phyloP scores from a whole-genome alignment of 2,329 filamentous ascomycete genomes.

The Colletotrichum melonis region DNA sequence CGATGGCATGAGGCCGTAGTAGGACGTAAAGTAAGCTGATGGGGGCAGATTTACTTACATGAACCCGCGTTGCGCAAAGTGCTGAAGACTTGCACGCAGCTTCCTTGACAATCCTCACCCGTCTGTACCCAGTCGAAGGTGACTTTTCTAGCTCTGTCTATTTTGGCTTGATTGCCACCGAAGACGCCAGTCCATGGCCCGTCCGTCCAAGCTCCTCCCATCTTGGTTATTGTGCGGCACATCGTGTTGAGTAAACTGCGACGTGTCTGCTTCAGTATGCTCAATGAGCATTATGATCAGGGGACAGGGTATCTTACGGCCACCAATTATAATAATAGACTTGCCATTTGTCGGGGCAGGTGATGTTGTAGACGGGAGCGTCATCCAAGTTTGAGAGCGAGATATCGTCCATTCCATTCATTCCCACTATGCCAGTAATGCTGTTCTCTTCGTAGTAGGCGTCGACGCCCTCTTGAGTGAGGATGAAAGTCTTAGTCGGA shows the following conservation, averaged over 20 bases:
- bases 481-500: background rate
- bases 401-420: background rate
- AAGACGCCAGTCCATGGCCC: background rate
- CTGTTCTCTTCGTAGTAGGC: background rate
- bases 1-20: background rate
- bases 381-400: background rate
- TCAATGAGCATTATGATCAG: background rate
- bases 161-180: background rate
- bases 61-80: background rate
- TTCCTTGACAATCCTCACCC: background rate
- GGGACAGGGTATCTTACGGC: background rate
- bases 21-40: background rate
- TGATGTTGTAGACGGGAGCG: background rate
- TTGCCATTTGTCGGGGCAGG: constrained; percentile 7
- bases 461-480: background rate
- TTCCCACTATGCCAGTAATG: background rate
- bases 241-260: background rate
- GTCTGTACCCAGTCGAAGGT: background rate
- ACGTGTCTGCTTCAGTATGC: background rate
- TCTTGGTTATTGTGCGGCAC: background rate
- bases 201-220: too few species aligned
- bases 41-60: background rate
- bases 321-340: constrained; percentile 23
- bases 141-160: constrained; percentile 11
- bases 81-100: constrained; percentile 18